Base-by-base conservation (phyloP, 1,284 basidiomycete genomes). In the Apiotrichum montevideense region DNA sequence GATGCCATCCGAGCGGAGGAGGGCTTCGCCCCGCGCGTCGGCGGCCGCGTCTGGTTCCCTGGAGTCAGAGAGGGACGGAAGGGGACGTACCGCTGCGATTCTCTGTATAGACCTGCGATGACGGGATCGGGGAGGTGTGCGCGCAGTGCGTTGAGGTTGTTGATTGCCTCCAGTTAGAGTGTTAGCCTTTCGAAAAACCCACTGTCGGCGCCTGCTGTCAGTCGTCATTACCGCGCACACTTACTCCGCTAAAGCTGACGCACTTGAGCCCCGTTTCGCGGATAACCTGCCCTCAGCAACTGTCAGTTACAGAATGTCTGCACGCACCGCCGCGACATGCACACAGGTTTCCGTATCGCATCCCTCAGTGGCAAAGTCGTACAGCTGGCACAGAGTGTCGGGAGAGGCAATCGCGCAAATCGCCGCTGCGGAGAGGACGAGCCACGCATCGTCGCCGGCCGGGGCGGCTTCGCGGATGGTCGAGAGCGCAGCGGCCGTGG, bases 191-290 rank as follows among this genome's bases (percentile, higher is more conserved):
- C 21, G 21, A 21, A 21, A 21, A 21, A 21, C 35, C n/a, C 15
- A 49, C 47, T 11, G 47, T 49, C 6, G 47, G 47, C 4, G 47
- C 47, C 47, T 49, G 47, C 29, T 9, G 47, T 49, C 15, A 49
- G 47, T 29, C 21, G 15, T 13, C 11, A 14, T 10, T 29, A 9
- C 6, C 4, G 13, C 9, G 6, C 46, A 15, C 34, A 32, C 47
- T 39, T 15, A 49, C 47, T 6, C 47, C 47, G 37, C 47, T 49
- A 37, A 37, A 49, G 35, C 14, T 37, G 5, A 49, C 32, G 14
- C 47, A 49, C 29, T 49, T 49, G 15, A 49, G 35, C 3, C 47
- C 47, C 10, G 35, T 39, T 29, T 49, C 47, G 15, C 47, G 47
- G 15, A 49, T 11, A 11, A 29, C 32, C 47, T 49, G 6, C 3